Evolutionary conservation across 371 early-diverging fungal genomes (phyloP).

Genomic region (Syncephalastrum sp.): DNA sequence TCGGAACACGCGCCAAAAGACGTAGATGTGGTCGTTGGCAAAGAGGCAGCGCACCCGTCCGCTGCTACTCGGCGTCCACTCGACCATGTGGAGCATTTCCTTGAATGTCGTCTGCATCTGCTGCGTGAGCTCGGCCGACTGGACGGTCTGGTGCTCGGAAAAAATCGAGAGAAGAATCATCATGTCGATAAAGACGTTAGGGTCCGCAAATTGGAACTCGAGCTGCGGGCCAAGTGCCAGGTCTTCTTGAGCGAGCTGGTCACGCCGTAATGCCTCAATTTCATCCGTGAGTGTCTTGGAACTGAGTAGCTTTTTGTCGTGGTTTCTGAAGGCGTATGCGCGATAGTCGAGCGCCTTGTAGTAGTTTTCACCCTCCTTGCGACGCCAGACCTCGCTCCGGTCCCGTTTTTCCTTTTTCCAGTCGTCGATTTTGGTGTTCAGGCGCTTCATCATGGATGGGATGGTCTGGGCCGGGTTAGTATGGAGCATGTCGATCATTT

Average conservation of each 20-base stretch:
- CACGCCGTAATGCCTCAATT: constrained; percentile 75
- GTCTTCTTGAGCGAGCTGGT: constrained; percentile 22
- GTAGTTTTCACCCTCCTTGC: constrained; percentile 90
- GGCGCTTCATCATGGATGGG: constrained; percentile 91
- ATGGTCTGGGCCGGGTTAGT: constrained; percentile 89
- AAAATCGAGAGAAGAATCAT: constrained; percentile 38
- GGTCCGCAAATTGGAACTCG: constrained; percentile 61
- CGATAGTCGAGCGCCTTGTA: constrained; percentile 97
- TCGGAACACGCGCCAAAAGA: background rate
- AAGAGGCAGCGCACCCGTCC: constrained; percentile 14
- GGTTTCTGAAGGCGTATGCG: constrained; percentile 81
- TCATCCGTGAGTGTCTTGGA: constrained; percentile 78
- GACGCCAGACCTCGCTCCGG: constrained; percentile 96
- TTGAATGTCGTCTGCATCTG: constrained; percentile 55
- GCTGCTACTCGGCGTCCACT: constrained; percentile 18
- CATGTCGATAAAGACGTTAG: constrained; percentile 63
- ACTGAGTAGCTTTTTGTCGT: constrained; percentile 80
- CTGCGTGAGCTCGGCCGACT: constrained; percentile 8
- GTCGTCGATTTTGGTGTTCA: constrained; percentile 97
- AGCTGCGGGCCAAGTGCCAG: constrained; percentile 56
- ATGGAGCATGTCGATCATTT: constrained; percentile 91
- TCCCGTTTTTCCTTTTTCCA: constrained; percentile 77
- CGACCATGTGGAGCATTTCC: constrained; percentile 30
- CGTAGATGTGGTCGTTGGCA: background rate
- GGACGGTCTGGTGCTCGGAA: constrained; percentile 1